A percentile compares a stretch with the other conserved stretches of the same genome.
These are phyloP conservation scores for Triticum timopheevii DNA, from an alignment of 176 grass and related monocot genomes.

Conservation along the genomic window DNA sequence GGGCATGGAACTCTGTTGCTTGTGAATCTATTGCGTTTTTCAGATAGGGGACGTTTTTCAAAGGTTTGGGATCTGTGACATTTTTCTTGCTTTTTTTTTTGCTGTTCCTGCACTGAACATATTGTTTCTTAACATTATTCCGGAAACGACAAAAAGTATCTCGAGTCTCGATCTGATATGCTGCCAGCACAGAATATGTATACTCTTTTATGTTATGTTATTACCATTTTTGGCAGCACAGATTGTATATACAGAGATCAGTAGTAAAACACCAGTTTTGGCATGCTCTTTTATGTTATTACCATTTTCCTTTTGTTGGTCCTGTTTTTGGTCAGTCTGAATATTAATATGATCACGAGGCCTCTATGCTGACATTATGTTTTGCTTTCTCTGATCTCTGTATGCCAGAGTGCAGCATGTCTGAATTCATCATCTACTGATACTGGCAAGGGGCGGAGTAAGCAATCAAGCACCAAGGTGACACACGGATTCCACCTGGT, in stretches of 20 bases:
- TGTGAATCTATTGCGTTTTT: not conserved
- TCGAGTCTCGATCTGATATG: not conserved
- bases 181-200: not conserved
- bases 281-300: not conserved
- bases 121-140: not conserved
- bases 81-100: no score
- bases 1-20: not conserved
- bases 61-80: not conserved
- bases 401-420: constrained; percentile 63
- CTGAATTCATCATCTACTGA: constrained; percentile 71
- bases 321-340: constrained; percentile 2
- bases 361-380: not conserved
- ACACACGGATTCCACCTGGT: constrained; percentile 96
- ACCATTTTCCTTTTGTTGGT: not conserved
- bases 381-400: constrained; percentile 32
- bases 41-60: not conserved
- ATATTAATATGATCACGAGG: not conserved
- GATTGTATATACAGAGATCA: no score
- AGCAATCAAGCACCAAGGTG: constrained; percentile 80
- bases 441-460: constrained; percentile 91
- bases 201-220: not conserved
- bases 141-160: not conserved
- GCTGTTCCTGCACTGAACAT: not conserved
- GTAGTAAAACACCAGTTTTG: no score
- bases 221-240: not conserved